Evolutionary conservation across 495 filamentous ascomycete genomes (phyloP), one percentile per base, ranked within the genome.

Genomic region (Platismatia glauca): DNA sequence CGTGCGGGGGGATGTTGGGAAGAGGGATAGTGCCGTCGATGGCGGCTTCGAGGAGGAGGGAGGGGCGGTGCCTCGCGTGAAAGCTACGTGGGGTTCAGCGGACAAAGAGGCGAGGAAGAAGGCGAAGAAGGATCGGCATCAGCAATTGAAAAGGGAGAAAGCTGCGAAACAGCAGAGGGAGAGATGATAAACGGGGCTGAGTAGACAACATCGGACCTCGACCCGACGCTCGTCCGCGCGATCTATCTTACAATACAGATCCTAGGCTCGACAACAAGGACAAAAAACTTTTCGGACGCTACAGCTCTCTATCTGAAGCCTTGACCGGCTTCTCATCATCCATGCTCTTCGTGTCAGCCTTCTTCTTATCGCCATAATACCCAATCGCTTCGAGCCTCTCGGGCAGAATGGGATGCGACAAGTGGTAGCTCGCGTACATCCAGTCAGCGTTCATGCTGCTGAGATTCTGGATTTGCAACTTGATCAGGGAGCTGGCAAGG

Each of bases 361-460:
- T 70, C 66, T 83, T 82, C 74, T 85, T 81, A 52, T 81, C 79
- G 57, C 82, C 79, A 69, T 81, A 84, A 91, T 91, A 97, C 64
- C 89, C 86, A 37, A 98, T 79, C 1, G 93, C 94, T 76, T 86
- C 89, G 67, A 98, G 78, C 66, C 94, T 83, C 81, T 98, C 95
- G 11, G 91, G 86, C 60, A 98, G 81, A 66, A 97, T 97, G 1
- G 94, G 94, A 75, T 98, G 94, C 11, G 91, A 96, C 81, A 92
- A 96, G 77, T 97, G 89, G 78, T 97, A 98, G 78, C 86, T 92
- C 33, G 95, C 91, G 74, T 96, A 98, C 78, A 96, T 82, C 88
- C 88, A 95, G 73, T 98, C 95, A 46, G 94, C 94, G 73, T 98
- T 95, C 93, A 97, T 97, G 61, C 89, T 95, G 77, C 90, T 92